Evolutionary conservation across 306 rosid species (phyloP).

Genomic region (Cajanus cajan): DNA sequence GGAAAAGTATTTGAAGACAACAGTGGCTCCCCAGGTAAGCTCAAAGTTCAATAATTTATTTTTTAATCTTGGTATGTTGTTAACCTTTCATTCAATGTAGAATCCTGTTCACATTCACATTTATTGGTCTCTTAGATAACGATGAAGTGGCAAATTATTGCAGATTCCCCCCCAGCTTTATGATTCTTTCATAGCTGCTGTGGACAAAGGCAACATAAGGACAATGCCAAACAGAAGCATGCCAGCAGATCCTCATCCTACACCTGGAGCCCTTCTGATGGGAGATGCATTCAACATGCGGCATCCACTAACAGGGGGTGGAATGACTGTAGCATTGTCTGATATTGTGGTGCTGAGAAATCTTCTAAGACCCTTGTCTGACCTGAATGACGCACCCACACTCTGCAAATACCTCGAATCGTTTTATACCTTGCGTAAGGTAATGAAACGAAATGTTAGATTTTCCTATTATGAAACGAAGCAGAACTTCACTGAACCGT

Average conservation of each 20-base stretch:
- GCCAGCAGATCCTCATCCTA: conserved; percentile 96
- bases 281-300: conserved; percentile 99
- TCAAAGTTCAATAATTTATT: not conserved
- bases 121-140: not conserved
- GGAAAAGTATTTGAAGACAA: conserved; percentile 77
- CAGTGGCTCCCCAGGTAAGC: conserved; percentile 90
- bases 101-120: conserved; percentile 11
- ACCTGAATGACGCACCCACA: conserved; percentile 76
- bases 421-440: conserved; percentile 94
- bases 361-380: conserved; percentile 78
- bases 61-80: not conserved
- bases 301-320: conserved; percentile 96
- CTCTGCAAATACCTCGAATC: conserved; percentile 93
- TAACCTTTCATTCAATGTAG: not conserved
- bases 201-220: conserved; percentile 83
- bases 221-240: conserved; percentile 98
- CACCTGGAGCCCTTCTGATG: conserved; percentile 96
- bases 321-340: conserved; percentile 97
- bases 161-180: conserved; percentile 84
- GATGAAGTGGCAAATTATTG: conserved; percentile 23
- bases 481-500: not conserved
- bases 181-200: conserved; percentile 79
- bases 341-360: conserved; percentile 88
- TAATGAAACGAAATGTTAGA: conserved; percentile 13
- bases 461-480: not conserved